Evolutionary conservation across 2,329 filamentous ascomycete species (phyloP).

Genomic region (Decorospora gaudefroyi): DNA sequence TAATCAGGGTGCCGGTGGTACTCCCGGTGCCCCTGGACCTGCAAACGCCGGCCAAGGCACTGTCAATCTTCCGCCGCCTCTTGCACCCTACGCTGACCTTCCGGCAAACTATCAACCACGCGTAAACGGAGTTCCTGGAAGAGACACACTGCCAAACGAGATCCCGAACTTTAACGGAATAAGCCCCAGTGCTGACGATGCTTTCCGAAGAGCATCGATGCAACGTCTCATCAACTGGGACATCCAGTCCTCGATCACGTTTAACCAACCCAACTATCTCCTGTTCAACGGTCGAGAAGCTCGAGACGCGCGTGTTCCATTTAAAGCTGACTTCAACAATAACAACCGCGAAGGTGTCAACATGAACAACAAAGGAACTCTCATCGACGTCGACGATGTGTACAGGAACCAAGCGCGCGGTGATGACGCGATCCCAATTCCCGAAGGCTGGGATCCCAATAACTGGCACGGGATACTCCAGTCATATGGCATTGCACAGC

Average conservation of each 20-base stretch:
- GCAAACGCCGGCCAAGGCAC: no score
- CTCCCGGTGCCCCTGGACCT: background rate
- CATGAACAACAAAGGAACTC: no score
- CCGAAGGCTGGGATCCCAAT: no score
- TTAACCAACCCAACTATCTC: background rate
- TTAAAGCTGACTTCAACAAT: slow-evolving; percentile 2
- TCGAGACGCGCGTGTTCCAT: background rate
- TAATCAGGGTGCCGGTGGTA: background rate
- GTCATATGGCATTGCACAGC: no score
- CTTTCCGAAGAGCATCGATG: background rate
- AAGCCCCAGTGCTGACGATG: background rate
- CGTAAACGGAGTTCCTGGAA: background rate
- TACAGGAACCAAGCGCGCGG: no score
- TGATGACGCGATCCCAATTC: no score
- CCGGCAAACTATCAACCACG: background rate
- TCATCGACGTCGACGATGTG: no score
- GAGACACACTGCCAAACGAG: background rate
- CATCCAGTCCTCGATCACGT: slow-evolving; percentile 1
- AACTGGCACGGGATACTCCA: no score
- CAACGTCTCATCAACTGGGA: slow-evolving; percentile 4
- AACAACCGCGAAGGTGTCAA: no score
- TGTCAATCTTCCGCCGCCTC: no score
- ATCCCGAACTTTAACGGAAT: background rate
- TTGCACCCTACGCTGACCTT: background rate
- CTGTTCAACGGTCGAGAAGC: background rate